phyloP scores from a whole-genome alignment of 495 filamentous ascomycete species.

The Chaetomidium leptoderma region DNA sequence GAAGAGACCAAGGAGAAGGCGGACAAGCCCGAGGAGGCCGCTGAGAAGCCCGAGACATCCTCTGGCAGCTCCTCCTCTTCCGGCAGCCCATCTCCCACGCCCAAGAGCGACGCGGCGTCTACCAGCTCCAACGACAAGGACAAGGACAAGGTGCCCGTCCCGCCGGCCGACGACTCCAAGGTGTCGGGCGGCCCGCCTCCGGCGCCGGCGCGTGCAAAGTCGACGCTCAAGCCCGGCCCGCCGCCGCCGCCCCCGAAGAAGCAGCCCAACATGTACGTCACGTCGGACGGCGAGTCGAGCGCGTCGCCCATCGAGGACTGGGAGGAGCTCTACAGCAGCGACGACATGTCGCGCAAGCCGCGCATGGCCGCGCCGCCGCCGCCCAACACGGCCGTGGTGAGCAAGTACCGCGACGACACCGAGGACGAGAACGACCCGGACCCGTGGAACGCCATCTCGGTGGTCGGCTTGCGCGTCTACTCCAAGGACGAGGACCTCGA shows the following conservation, averaged over 20 bases:
- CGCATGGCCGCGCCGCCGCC: conserved; percentile 34
- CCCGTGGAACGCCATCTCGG: conserved; percentile 50
- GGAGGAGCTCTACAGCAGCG: conserved; percentile 48
- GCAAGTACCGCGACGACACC: conserved; percentile 38
- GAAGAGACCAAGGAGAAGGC: neutral
- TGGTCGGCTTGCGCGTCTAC: conserved; percentile 48
- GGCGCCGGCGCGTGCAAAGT: neutral
- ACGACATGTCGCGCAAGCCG: conserved; percentile 49
- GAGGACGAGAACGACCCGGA: conserved; percentile 47
- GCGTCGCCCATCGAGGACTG: conserved; percentile 49
- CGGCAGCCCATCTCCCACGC: conserved; percentile 28
- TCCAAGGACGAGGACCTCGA: conserved; percentile 47
- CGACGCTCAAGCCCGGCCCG: conserved; percentile 12
- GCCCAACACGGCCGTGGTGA: conserved; percentile 29
- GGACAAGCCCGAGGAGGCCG: neutral
- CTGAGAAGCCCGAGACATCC: conserved; percentile 16
- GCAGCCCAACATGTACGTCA: conserved; percentile 29
- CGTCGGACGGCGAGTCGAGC: conserved; percentile 45
- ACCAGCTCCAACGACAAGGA: conserved; percentile 22
- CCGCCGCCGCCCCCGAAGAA: conserved; percentile 21
- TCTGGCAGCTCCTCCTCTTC: conserved; percentile 24
- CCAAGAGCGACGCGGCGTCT: conserved; percentile 29
- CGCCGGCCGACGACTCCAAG: conserved; percentile 23
- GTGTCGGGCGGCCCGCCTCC: conserved; percentile 28
- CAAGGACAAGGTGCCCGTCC: conserved; percentile 32